Conservation (phyloP, 306 rosid species). For the Citrullus mucosospermus region DNA sequence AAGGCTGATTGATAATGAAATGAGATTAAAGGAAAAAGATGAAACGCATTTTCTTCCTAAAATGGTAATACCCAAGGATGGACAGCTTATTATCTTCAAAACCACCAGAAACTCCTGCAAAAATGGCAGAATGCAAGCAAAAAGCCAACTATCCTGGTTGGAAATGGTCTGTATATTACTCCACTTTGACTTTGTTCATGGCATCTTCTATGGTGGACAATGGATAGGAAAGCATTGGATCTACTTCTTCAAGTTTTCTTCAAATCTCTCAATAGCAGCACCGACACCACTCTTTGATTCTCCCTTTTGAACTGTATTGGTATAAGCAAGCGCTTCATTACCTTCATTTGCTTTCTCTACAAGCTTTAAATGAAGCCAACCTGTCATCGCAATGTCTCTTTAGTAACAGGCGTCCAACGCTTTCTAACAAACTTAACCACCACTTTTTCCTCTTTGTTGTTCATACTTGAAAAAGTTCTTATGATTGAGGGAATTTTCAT, state of each 20-base stretch:
- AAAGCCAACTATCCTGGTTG: background rate
- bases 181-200: background rate
- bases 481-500: background rate
- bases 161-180: background rate
- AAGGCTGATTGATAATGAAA: background rate
- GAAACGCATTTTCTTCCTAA: background rate
- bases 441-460: background rate
- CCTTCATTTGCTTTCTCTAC: slow-evolving; percentile 77
- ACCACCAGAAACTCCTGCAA: background rate
- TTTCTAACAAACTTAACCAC: slow-evolving; percentile 7
- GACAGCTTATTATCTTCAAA: background rate
- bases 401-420: background rate
- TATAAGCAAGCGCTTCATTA: slow-evolving; percentile 18
- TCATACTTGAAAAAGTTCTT: background rate
- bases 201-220: background rate
- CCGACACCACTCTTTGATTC: slow-evolving; percentile 59
- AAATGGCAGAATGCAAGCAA: background rate
- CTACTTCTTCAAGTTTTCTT: slow-evolving; percentile 55
- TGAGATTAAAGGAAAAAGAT: background rate
- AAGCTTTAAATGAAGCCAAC: slow-evolving; percentile 86
- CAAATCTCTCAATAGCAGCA: slow-evolving; percentile 85
- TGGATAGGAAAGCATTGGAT: background rate
- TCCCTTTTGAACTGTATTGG: slow-evolving; percentile 21
- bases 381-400: slow-evolving; percentile 26
- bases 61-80: background rate